Evolutionary conservation across 2,329 filamentous ascomycete genomes (phyloP).

Genomic region (Camillea tinctor): DNA sequence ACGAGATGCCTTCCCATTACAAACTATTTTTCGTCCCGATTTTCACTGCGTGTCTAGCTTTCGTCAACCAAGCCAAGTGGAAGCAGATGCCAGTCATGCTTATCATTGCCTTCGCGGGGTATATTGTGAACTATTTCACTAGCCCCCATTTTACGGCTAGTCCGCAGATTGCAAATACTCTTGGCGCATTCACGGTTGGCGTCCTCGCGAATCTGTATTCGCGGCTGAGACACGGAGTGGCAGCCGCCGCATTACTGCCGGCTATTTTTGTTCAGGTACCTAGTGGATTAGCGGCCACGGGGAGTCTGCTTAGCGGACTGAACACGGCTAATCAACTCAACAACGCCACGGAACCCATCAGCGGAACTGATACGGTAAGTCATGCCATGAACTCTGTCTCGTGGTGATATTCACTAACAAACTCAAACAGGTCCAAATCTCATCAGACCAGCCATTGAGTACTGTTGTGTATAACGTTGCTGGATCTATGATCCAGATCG

Average conservation of each 20-base stretch:
- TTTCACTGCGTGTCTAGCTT: slow-evolving; percentile 70
- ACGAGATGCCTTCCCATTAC: slow-evolving; percentile 33
- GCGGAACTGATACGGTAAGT: slow-evolving; percentile 35
- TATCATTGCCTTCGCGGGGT: slow-evolving; percentile 69
- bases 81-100: slow-evolving; percentile 78
- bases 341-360: slow-evolving; percentile 34
- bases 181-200: slow-evolving; percentile 75
- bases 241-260: slow-evolving; percentile 46
- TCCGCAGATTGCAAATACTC: slow-evolving; percentile 72
- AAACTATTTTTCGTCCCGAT: slow-evolving; percentile 71
- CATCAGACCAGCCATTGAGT: slow-evolving; percentile 34
- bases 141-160: slow-evolving; percentile 64
- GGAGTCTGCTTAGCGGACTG: slow-evolving; percentile 45
- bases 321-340: slow-evolving; percentile 44
- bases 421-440: slow-evolving; percentile 19
- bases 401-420: slow-evolving; percentile 5
- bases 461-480: slow-evolving; percentile 45
- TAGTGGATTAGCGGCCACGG: slow-evolving; percentile 46
- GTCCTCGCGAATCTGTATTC: slow-evolving; percentile 77
- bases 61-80: slow-evolving; percentile 81
- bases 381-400: neutral
- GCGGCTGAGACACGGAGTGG: slow-evolving; percentile 51
- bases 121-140: slow-evolving; percentile 74
- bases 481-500: slow-evolving; percentile 52
- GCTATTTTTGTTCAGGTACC: slow-evolving; percentile 50